Evolutionary conservation across 768 basidiomycete genomes (phyloP).

Genomic region (Leccinum pellstonianum): DNA sequence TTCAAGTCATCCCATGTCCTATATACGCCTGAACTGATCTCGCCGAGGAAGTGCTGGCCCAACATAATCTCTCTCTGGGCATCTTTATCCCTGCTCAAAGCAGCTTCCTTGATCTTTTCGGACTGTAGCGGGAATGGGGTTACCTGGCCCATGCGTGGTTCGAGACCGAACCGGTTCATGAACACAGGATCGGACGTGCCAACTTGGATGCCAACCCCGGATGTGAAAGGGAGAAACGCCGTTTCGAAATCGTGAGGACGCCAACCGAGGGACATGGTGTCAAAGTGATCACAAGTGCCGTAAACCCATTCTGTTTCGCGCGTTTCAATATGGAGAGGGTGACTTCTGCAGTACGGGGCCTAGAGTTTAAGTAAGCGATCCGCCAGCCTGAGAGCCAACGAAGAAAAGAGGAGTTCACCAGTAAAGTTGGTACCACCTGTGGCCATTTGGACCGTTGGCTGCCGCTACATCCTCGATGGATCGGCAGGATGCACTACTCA

Average conservation of each 20-base stretch:
- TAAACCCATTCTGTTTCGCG: conserved; percentile 64
- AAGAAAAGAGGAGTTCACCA: conserved; percentile 44
- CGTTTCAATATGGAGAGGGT: conserved; percentile 64
- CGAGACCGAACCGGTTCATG: conserved; percentile 55
- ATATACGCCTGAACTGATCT: conserved; percentile 61
- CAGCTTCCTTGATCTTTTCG: conserved; percentile 39
- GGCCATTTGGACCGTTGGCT: conserved; percentile 59
- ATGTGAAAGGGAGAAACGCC: conserved; percentile 63
- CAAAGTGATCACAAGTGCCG: conserved; percentile 77
- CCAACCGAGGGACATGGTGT: conserved; percentile 73
- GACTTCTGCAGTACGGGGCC: conserved; percentile 62
- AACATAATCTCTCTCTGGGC: conserved; percentile 39
- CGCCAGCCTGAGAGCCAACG: neutral
- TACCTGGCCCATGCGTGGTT: conserved; percentile 40
- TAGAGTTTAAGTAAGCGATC: conserved; percentile 22
- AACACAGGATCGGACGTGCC: conserved; percentile 77
- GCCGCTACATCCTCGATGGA: conserved; percentile 76
- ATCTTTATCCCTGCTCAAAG: conserved; percentile 48
- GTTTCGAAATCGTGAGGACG: conserved; percentile 70
- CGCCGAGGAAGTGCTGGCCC: conserved; percentile 61
- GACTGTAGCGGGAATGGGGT: conserved; percentile 62
- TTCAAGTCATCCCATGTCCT: conserved; percentile 70
- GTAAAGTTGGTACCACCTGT: conserved; percentile 82
- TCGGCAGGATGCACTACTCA: conserved; percentile 72
- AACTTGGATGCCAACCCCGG: conserved; percentile 65